Base-by-base conservation (phyloP, 768 basidiomycete species). In the Lentinula guzmanii region DNA sequence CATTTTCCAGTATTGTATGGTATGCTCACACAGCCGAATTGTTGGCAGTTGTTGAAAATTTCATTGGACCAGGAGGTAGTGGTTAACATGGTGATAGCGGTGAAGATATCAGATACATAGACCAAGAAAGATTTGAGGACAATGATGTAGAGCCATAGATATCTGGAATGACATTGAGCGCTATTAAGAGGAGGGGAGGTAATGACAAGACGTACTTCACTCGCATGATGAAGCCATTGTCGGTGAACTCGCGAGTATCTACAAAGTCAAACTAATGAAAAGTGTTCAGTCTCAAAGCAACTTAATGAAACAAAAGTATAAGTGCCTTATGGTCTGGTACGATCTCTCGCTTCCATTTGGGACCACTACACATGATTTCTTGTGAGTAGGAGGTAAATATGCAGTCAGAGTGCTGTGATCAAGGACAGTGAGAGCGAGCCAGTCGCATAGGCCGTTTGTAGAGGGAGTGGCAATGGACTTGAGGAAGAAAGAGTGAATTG, bases 61-160 rank as follows among this genome's bases (percentile, higher is more conserved):
- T 91, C 84, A 69, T 91, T 95, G 60, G 91, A 87, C 96, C 96
- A 99, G 37, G 85, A 81, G 43, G 83, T 81, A 21, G 95, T 94
- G 28, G 90, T 87, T 75, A 98, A 90, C 91, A 98, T 95, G 67
- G 96, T 97, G 64, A 93, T 84, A 64, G 93, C 95, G 41, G 96
- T 94, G 78, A 95, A 99, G 72, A 98, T 94, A 84, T 99, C 97
- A 74, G 92, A 91, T 63, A 95, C 80, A 76, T 98, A 97, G 75
- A 99, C 96, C 60, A 95, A 86, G 78, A 98, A 90, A 35, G 92
- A 93, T 75, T 97, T 98, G 80, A 97, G 85, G 60, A 98, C 86
- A 69, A 95, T 81, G 74, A 95, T 78, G 76, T 97, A 98, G 60
- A 96, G 77, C 87, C 91, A 95, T 61, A 95, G 75, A 75, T 98